Conservation (phyloP, 331 rosid genomes). For the Ulmus americana region DNA sequence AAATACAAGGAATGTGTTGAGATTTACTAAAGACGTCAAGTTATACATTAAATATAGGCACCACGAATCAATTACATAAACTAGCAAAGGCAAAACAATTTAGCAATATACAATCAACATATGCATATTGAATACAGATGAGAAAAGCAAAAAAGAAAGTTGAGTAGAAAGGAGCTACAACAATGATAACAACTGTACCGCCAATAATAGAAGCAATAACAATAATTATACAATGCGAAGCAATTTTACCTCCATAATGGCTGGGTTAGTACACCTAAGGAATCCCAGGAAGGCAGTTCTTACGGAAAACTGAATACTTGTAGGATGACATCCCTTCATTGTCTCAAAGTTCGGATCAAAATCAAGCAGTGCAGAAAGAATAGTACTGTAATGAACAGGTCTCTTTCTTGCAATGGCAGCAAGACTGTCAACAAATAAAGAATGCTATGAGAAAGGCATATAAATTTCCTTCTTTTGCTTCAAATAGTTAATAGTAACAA, state of each 20-base stretch:
- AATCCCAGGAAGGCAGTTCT: constrained; percentile 93
- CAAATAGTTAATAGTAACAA: not conserved
- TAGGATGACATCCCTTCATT: constrained; percentile 63
- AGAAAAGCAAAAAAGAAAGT: constrained; percentile 4
- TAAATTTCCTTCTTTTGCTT: too few relatives aligned
- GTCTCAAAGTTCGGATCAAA: constrained; percentile 66
- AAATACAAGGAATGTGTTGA: not conserved
- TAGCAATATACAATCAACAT: not conserved
- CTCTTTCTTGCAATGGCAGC: constrained; percentile 84
- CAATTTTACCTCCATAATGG: constrained; percentile 67
- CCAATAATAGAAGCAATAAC: not conserved
- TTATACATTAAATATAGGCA: not conserved
- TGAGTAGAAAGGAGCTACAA: not conserved
- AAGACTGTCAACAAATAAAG: constrained; percentile 53
- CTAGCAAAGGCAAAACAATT: not conserved
- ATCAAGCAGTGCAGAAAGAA: constrained; percentile 69
- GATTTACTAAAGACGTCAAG: not conserved
- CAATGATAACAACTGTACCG: not conserved
- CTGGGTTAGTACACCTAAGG: constrained; percentile 70
- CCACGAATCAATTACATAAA: not conserved
- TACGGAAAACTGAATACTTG: constrained; percentile 72
- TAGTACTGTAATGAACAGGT: constrained; percentile 55
- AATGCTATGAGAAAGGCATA: not conserved
- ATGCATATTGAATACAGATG: not conserved
- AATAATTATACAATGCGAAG: constrained; percentile 2